Percentiles rank a stretch among this genome's conserved stretches.
Conservation (phyloP, 202 grass and related monocot genomes). For the Panicum virgatum region DNA sequence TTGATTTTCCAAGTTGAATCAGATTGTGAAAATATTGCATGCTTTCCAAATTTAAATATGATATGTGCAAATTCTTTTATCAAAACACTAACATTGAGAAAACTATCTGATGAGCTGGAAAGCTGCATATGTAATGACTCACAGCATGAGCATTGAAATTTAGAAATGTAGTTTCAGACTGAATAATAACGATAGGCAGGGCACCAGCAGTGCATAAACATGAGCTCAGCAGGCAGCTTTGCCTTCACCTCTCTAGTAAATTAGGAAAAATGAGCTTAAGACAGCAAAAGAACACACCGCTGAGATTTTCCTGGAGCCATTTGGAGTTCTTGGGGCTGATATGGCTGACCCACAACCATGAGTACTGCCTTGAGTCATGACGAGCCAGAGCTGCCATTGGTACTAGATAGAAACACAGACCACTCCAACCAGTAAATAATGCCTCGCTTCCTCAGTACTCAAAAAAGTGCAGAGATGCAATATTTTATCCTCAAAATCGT, state of each 20-base stretch:
- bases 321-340: conserved; percentile 95
- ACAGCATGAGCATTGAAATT: conserved; percentile 14
- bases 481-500: neutral
- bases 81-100: neutral
- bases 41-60: neutral
- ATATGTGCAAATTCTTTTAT: conserved; percentile 1
- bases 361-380: conserved; percentile 74
- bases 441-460: conserved; percentile 10
- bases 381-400: conserved; percentile 65
- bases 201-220: neutral
- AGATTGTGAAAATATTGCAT: neutral
- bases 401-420: conserved; percentile 37
- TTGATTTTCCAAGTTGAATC: conserved; percentile 1
- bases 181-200: conserved; percentile 6
- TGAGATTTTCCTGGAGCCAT: conserved; percentile 97
- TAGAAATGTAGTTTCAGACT: neutral
- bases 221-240: neutral
- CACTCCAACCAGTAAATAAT: neutral
- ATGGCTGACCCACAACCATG: conserved; percentile 84
- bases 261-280: conserved; percentile 2
- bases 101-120: neutral
- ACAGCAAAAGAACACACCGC: conserved; percentile 55
- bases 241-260: neutral
- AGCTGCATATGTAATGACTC: neutral
- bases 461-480: conserved; percentile 11